These are phyloP conservation scores for Nemophila menziesii DNA, from an alignment of 257 asterid genomes.

Conservation along the genomic window DNA sequence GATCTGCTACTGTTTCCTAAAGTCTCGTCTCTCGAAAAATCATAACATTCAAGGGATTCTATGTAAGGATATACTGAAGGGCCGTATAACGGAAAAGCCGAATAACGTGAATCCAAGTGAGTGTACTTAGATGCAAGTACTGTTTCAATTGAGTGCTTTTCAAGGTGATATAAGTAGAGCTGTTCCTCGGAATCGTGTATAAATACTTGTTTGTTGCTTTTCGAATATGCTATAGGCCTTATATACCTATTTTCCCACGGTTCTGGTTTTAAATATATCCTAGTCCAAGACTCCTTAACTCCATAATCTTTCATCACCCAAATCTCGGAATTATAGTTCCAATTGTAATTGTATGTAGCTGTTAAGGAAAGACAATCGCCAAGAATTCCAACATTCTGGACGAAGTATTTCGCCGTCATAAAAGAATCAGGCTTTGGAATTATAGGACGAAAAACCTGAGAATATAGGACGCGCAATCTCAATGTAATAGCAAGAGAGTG, in stretches of 20 bases:
- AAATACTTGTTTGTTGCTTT: background rate
- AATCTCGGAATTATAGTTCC: background rate
- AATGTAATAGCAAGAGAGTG: background rate
- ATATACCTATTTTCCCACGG: background rate
- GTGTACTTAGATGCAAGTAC: too few species aligned
- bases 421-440: background rate
- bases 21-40: background rate
- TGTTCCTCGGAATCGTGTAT: background rate
- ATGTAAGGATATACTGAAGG: background rate
- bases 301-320: constrained; percentile 1
- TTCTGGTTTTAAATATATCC: background rate
- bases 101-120: too few species aligned
- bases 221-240: background rate
- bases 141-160: too few species aligned
- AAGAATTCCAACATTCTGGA: background rate
- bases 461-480: background rate
- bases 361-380: background rate
- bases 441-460: background rate
- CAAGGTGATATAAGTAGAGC: background rate
- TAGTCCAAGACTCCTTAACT: background rate
- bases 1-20: background rate
- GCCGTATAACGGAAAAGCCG: too few species aligned
- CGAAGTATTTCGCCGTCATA: background rate
- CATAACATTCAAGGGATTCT: background rate
- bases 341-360: background rate